Conservation (phyloP, 441 rosid species). For the Corymbia calophylla region DNA sequence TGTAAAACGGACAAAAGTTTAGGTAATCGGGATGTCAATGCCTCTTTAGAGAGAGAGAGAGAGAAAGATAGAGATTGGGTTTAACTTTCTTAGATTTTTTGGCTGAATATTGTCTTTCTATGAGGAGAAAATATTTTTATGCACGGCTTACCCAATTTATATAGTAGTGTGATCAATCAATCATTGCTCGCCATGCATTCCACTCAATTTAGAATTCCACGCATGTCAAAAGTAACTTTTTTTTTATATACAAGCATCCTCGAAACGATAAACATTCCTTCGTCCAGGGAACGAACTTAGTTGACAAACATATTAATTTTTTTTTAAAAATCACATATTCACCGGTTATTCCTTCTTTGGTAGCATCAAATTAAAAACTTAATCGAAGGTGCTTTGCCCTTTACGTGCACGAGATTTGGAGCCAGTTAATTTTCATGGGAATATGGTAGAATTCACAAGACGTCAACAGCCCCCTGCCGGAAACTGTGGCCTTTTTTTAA, state of each 20-base stretch:
- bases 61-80: not conserved
- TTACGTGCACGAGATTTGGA: not conserved
- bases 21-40: not conserved
- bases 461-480: not conserved
- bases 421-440: not conserved
- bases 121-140: not conserved
- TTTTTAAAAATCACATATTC: not conserved
- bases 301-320: not conserved
- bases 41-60: accelerated
- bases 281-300: not conserved
- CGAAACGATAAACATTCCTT: not conserved
- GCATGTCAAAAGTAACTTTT: not conserved
- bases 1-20: too few species aligned
- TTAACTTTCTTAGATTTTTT: not conserved
- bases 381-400: not conserved
- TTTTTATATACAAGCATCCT: not conserved
- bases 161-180: not conserved
- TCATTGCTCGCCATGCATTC: too few species aligned
- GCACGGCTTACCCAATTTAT: not conserved
- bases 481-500: not conserved
- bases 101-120: not conserved
- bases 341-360: not conserved
- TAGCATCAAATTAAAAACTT: not conserved
- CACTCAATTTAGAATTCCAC: not conserved
- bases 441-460: not conserved